Base-by-base conservation (phyloP, 1,139 yeast genomes). In the Candida smagusa region DNA sequence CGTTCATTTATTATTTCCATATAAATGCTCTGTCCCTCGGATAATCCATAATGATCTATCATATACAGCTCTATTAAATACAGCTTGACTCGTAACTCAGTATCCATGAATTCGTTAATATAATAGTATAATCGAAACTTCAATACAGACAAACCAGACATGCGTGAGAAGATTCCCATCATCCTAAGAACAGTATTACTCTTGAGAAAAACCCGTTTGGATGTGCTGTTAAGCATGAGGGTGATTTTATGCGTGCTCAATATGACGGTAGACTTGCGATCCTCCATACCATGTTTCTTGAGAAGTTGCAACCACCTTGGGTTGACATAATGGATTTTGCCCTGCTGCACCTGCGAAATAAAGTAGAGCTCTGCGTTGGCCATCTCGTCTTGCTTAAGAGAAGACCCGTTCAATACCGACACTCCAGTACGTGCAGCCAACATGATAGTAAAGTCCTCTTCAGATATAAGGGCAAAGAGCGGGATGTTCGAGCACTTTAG, bases 331-430 rank as follows among this genome's bases (percentile, higher is more conserved):
- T 40, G 37, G 30, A 61, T 52, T 7, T 50, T 47, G 0, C 65
- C 64, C 12, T 56, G 51, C 9, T 52, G 55, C 0, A 82, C 79
- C 45, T 71, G 70, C 2, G 81, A 70, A 25, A 84, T 65, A 46
- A 84, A 81, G 50, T 75, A 86, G 4, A 85, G 54, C 50, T 87
- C 95, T 0, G 86, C 82, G 45, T 82, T 84, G 2, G 45, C 46
- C 22, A 88, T 66, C 39, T 81, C 84, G 2, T 61, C 68, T 1
- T 41, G 40, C 1, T 63, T 53, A 6, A 86, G 59, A 0, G 35
- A 34, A 1, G 78, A 68, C 1, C 95, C 95, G 49, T 88, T 80
- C 12, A 88, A 56, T 2, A 38, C 30, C 0, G 81, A 36, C 0
- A 46, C 41, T 2, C 54, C 53, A 9, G 41, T 24, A 26, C 90